Percentiles rank a stretch among this genome's conserved stretches.
These are phyloP conservation scores for Hypoxylon sp. DNA, from an alignment of 2,329 filamentous ascomycete species.

Conservation along the genomic window DNA sequence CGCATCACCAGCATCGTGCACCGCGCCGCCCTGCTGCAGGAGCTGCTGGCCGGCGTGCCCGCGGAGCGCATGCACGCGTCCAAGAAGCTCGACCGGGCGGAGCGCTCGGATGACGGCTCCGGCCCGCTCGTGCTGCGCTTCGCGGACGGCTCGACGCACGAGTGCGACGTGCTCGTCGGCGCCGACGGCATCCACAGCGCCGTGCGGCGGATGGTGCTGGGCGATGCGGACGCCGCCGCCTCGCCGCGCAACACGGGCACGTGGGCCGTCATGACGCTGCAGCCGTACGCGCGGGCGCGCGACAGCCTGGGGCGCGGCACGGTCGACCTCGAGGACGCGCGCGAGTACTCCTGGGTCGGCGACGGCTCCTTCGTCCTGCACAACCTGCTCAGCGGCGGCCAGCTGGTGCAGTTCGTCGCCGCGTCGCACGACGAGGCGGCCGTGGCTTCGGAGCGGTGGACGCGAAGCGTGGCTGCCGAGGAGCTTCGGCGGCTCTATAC, in stretches of 20 bases:
- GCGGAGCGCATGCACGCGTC: slow-evolving; percentile 41
- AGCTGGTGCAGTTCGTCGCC: slow-evolving; percentile 43
- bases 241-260: slow-evolving; percentile 37
- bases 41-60: slow-evolving; percentile 39
- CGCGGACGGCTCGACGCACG: slow-evolving; percentile 40
- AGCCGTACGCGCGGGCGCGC: slow-evolving; percentile 40
- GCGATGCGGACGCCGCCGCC: slow-evolving; percentile 44
- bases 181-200: slow-evolving; percentile 56
- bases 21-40: slow-evolving; percentile 33
- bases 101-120: slow-evolving; percentile 5
- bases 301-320: slow-evolving; percentile 35
- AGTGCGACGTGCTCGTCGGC: slow-evolving; percentile 55
- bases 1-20: slow-evolving; percentile 7
- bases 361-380: slow-evolving; percentile 32
- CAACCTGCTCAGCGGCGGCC: slow-evolving; percentile 38
- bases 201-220: slow-evolving; percentile 53
- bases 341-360: slow-evolving; percentile 45
- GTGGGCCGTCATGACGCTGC: slow-evolving; percentile 44
- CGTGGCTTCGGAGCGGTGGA: slow-evolving; percentile 36
- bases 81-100: slow-evolving; percentile 39
- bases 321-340: slow-evolving; percentile 40
- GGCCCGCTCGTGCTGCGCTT: slow-evolving; percentile 41
- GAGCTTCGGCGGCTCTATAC: slow-evolving; percentile 41
- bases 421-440: slow-evolving; percentile 32
- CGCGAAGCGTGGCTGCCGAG: slow-evolving; percentile 32